Base-by-base conservation (phyloP, 1,284 basidiomycete species). In the Pterulicium gracile region DNA sequence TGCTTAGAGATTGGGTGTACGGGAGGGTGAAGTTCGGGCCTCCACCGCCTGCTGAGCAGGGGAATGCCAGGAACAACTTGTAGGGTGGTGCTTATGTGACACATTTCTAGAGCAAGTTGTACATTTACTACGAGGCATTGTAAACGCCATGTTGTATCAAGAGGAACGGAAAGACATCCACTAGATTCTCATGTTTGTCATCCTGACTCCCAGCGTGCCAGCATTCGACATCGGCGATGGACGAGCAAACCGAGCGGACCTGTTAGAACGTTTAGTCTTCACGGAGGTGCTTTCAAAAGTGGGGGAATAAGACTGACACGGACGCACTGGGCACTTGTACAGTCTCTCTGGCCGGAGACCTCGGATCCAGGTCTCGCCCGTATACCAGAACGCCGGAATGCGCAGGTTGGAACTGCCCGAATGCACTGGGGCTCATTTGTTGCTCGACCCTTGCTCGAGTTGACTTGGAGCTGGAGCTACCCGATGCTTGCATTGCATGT, bases 1-100 rank as follows among this genome's bases (percentile, higher is more conserved):
- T 88, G 50, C 77, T 86, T 47, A 61, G 73, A 17, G 72, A 77
- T 39, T 88, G 82, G 82, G 76, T 73, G 0, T 65, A 70, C 4
- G 70, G 73, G 23, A 68, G 59, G 53, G 61, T 70, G 24, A 54
- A 57, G 13, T 67, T 67, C 12, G 24, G 13, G 20, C n/a, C n/a
- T n/a, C n/a, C n/a, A n/a, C n/a, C n/a, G n/a, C 5, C 17, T 3
- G 27, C 20, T 12, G 23, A 23, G 12, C 19, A 19, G 13, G 17
- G 39, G 45, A 47, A 42, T 13, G 45, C 35, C 4, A 47, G 27
- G 15, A 39, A 39, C 15, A 39, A 39, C 19, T 17, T 39, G 19
- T 39, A 39, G 36, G 5, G 36, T n/a, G n/a, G n/a, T n/a, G n/a
- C n/a, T n/a, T n/a, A n/a, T n/a, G n/a, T n/a, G n/a, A n/a, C n/a